phyloP scores from a whole-genome alignment of 2,329 filamentous ascomycete species.

The Hypoxylon sp. region DNA sequence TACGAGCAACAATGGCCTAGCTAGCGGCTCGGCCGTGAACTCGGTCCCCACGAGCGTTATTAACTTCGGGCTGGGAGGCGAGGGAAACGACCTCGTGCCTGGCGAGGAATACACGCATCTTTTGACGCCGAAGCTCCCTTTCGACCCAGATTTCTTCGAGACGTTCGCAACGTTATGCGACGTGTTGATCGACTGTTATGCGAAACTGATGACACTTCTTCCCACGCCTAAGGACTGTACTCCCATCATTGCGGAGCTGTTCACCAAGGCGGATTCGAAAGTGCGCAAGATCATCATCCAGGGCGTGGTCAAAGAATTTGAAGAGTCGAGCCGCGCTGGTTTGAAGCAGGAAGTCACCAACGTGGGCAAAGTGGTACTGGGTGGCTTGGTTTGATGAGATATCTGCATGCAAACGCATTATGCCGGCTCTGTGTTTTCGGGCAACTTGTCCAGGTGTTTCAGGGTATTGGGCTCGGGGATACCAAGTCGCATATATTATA shows the following conservation, averaged over 20 bases:
- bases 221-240: slow-evolving; percentile 80
- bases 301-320: slow-evolving; percentile 90
- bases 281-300: slow-evolving; percentile 91
- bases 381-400: slow-evolving; percentile 76
- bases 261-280: slow-evolving; percentile 87
- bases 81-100: slow-evolving; percentile 76
- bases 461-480: slow-evolving; percentile 35
- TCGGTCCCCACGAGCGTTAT: slow-evolving; percentile 61
- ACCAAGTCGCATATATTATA: slow-evolving; percentile 33
- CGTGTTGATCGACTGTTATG: slow-evolving; percentile 92
- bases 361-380: slow-evolving; percentile 88
- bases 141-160: slow-evolving; percentile 97
- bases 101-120: slow-evolving; percentile 91
- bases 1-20: slow-evolving; percentile 38
- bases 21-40: slow-evolving; percentile 49
- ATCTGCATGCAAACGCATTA: slow-evolving; percentile 17
- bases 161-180: slow-evolving; percentile 97
- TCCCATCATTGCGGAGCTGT: slow-evolving; percentile 81
- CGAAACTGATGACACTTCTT: slow-evolving; percentile 79
- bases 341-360: slow-evolving; percentile 86
- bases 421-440: slow-evolving; percentile 20
- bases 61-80: slow-evolving; percentile 64
- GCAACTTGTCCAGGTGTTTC: slow-evolving; percentile 32
- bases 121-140: slow-evolving; percentile 90
- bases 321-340: slow-evolving; percentile 82